Base-by-base conservation (phyloP, 768 basidiomycete species). In the Leccinellum rugosiceps region DNA sequence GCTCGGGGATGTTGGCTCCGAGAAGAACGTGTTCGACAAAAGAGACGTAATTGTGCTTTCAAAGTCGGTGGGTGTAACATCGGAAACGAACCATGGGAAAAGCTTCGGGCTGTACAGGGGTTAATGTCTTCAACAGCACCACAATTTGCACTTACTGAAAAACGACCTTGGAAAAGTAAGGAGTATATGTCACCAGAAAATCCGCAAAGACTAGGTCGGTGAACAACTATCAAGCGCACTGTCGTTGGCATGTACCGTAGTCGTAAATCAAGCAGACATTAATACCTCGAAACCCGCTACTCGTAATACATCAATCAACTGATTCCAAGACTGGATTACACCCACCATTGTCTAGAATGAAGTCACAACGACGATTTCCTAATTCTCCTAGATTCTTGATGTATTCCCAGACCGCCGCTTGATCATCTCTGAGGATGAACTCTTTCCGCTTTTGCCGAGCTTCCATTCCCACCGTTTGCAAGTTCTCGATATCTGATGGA, bases 41-140 rank as follows among this genome's bases (percentile, higher is more conserved):
- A 94, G 76, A 7, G 77, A 77, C 2, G 69, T 52, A 55, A 95
- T 79, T 0, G 84, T 81, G 50, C 76, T 71, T 25, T 69, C 63
- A 71, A 97, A 97, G 71, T 99, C 96, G 25, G 79, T 75, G 1
- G 96, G 94, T 4, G 91, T 90, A 26, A 95, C 94, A 69, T 97
- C 93, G 11, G 91, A 94, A 47, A 98, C 95, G 68, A 98, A 99
- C 94, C 96, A 99, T 0, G 95, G 95, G 52, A 98, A 89, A 9
- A 90, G 76, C 71, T 99, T 98, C 0, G 94, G 92, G 74, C 94
- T 96, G 53, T 17, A 55, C 19, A 47, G 44, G 38, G 21, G 48
- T 69, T 9, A 73, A 54, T 13, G 15, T 14, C 52, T 53, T 53
- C 48, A 11, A 52, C 8, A 35, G 8, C 2, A 17, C 13, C 8